These are phyloP conservation scores for Fraxinus baroniana DNA, from an alignment of 305 asterid genomes.

Conservation along the genomic window DNA sequence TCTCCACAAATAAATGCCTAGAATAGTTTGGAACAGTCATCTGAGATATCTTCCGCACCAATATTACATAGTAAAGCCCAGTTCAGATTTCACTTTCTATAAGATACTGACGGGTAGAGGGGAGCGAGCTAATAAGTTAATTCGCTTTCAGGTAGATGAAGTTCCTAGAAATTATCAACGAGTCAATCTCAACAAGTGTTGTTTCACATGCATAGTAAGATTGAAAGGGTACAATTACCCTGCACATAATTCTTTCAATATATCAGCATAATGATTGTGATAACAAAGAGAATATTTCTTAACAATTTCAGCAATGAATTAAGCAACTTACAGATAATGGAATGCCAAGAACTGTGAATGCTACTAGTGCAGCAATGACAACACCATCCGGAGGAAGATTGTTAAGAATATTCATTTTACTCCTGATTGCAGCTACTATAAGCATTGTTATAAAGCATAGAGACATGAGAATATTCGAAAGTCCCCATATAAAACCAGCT, in stretches of 20 bases:
- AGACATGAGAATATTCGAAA: slow-evolving; percentile 64
- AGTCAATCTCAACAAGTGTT: background rate
- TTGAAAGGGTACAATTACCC: background rate
- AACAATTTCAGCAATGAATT: slow-evolving; percentile 13
- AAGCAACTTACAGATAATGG: slow-evolving; percentile 72
- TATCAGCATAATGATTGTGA: background rate
- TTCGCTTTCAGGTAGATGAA: background rate
- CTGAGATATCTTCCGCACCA: background rate
- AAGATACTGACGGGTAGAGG: background rate
- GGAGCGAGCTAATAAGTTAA: slow-evolving; percentile 3
- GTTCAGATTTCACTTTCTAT: background rate
- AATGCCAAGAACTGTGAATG: slow-evolving; percentile 68
- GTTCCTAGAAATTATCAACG: background rate
- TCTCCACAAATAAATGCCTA: background rate
- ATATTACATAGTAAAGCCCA: background rate
- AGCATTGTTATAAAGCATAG: slow-evolving; percentile 72
- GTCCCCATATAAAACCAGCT: slow-evolving; percentile 84
- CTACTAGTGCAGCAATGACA: slow-evolving; percentile 59
- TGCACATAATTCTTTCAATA: background rate
- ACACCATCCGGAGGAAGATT: slow-evolving; percentile 54
- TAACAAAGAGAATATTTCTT: background rate
- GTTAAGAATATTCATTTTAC: slow-evolving; percentile 39
- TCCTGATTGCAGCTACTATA: slow-evolving; percentile 45
- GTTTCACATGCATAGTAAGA: background rate
- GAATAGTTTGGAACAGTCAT: background rate